Conservation (phyloP, 805 yeast genomes). For the Starmerella khaoyaiensis region DNA sequence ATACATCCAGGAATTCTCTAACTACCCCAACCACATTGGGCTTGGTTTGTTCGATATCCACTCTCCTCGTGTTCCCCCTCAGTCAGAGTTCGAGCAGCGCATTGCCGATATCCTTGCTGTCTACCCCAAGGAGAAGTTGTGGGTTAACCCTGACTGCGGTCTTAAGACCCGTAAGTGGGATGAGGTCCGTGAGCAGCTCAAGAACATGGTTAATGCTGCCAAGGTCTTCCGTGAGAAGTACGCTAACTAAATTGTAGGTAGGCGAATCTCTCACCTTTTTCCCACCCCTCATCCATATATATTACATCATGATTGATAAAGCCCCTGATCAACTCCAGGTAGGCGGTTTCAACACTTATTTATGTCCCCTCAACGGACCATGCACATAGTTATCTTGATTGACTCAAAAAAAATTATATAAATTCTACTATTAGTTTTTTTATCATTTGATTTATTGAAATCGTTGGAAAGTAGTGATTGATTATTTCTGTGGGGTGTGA, state of each 20-base stretch:
- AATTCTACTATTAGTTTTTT: background rate
- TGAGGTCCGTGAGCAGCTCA: conserved; percentile 86
- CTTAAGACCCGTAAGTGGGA: conserved; percentile 99
- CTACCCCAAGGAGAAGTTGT: conserved; percentile 95
- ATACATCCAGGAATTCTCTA: conserved; percentile 93
- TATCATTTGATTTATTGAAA: too few relatives aligned
- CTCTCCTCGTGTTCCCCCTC: conserved; percentile 99
- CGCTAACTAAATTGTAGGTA: too few relatives aligned
- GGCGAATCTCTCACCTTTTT: conserved; percentile 1
- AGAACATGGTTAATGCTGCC: conserved; percentile 99
- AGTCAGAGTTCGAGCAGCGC: conserved; percentile 89
- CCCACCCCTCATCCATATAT: background rate
- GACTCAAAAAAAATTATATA: conserved; percentile 8
- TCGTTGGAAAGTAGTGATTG: too few relatives aligned
- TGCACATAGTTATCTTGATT: conserved; percentile 17
- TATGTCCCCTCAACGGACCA: conserved; percentile 24
- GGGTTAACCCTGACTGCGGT: conserved; percentile 99
- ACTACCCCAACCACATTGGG: conserved; percentile 99
- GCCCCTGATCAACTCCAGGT: too few relatives aligned
- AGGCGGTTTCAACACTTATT: conserved; percentile 21
- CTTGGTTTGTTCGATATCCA: conserved; percentile 97
- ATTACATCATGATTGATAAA: background rate
- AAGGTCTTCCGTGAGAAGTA: conserved; percentile 73
- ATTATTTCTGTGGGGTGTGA: too few relatives aligned
- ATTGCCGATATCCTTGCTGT: conserved; percentile 89